These are phyloP conservation scores for Clonostachys solani DNA, from an alignment of 2,329 filamentous ascomycete species.

Conservation along the genomic window DNA sequence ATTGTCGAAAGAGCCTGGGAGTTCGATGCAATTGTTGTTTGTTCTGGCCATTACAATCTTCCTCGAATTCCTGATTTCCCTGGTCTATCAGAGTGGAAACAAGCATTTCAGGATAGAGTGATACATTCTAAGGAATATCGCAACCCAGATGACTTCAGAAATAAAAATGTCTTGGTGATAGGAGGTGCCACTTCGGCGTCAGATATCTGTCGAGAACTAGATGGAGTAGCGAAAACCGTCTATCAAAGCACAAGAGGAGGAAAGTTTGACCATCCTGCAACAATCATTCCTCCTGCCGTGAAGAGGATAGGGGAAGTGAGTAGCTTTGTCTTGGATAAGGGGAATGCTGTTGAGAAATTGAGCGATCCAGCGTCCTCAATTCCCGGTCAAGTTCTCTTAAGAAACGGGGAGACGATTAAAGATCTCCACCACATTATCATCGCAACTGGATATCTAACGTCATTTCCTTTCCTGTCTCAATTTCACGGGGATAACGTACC, in stretches of 20 bases:
- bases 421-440: conserved; percentile 59
- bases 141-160: conserved; percentile 49
- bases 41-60: conserved; percentile 63
- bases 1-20: conserved; percentile 7
- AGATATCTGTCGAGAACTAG: conserved; percentile 35
- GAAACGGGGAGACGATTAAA: conserved; percentile 44
- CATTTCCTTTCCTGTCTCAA: conserved; percentile 57
- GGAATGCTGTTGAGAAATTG: not conserved
- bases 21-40: conserved; percentile 64
- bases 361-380: conserved; percentile 17
- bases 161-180: conserved; percentile 45
- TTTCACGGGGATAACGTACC: conserved; percentile 30
- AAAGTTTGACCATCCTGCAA: conserved; percentile 50
- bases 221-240: conserved; percentile 25
- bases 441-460: conserved; percentile 66
- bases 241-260: conserved; percentile 52
- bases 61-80: conserved; percentile 56
- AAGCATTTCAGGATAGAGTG: conserved; percentile 44
- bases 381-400: conserved; percentile 45
- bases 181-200: conserved; percentile 45
- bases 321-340: conserved; percentile 26
- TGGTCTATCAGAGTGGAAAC: conserved; percentile 55
- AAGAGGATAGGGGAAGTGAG: conserved; percentile 47
- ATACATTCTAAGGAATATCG: conserved; percentile 72
- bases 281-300: conserved; percentile 47